Evolutionary conservation across 306 rosid species (phyloP).

Genomic region (Mimosa bimucronata): DNA sequence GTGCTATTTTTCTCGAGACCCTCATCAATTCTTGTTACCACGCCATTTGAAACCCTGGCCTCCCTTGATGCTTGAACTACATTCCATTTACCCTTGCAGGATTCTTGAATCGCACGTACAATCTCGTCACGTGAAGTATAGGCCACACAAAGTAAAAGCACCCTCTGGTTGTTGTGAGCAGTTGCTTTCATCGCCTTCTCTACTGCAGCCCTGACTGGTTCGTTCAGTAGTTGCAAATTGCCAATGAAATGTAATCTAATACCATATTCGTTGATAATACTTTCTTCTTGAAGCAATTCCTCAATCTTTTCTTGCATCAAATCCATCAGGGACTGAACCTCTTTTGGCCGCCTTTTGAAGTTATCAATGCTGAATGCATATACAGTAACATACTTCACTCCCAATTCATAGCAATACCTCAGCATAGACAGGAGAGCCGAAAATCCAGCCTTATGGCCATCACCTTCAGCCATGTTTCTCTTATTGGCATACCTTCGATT

Average conservation of each 20-base stretch:
- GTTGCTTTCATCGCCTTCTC: constrained; percentile 78
- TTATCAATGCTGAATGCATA: constrained; percentile 95
- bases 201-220: constrained; percentile 58
- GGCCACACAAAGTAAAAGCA: constrained; percentile 64
- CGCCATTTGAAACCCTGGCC: constrained; percentile 37
- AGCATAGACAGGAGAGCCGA: constrained; percentile 57
- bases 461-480: constrained; percentile 51
- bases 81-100: constrained; percentile 54
- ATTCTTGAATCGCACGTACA: constrained; percentile 62
- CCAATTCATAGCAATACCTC: constrained; percentile 72
- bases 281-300: constrained; percentile 56
- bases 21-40: constrained; percentile 31
- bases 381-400: constrained; percentile 62
- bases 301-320: constrained; percentile 75
- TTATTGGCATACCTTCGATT: constrained; percentile 79
- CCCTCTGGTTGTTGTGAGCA: constrained; percentile 53
- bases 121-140: constrained; percentile 76
- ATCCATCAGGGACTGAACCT: constrained; percentile 67
- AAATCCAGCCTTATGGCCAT: constrained; percentile 73
- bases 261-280: constrained; percentile 59
- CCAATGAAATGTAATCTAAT: constrained; percentile 67
- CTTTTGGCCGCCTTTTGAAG: constrained; percentile 64
- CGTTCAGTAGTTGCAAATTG: constrained; percentile 56
- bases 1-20: constrained; percentile 38
- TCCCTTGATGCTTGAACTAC: constrained; percentile 44